Evolutionary conservation across 805 yeast species (phyloP), one percentile per base, ranked within the genome.

Genomic region (Cyberlindnera sargentensis): DNA sequence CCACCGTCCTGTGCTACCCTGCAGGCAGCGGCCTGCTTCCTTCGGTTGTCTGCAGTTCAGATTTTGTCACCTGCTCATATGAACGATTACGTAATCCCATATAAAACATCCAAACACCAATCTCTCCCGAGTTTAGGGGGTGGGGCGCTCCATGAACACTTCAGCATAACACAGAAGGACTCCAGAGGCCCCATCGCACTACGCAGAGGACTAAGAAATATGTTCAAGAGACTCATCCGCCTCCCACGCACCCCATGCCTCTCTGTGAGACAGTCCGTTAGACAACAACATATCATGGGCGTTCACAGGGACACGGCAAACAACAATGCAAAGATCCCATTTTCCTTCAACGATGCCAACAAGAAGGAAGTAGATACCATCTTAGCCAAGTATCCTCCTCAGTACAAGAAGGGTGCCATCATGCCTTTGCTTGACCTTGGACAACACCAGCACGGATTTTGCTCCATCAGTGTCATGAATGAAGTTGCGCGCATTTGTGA

Each of bases 381-480:
- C 57, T 72, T 86, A 42, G 76, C 83, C 56, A 84, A 84, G 68
- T 86, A 86, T 63, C 95, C 95, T 8, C 72, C 84, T 27, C 91
- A 86, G 61, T 86, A 87, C 66, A 86, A 85, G 62, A 87, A 87
- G 66, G 85, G 83, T 30, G 95, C 95, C 3, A 80, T 81, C 46
- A 87, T 86, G 95, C 95, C 95, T 8, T 72, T 86, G 47, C 73
- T 86, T 49, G 95, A 85, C 60, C 70, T 86, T 50, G 95, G 93
- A 34, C 95, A 86, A 68, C 83, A 95, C 57, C 95, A 86, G 65
- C 72, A 72, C 44, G 95, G 95, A 1, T 86, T 82, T 71, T 83
- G 93, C 36, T 84, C 95, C 34, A 83, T 86, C 54, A 73, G 87
- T 31, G 93, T 85, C 50, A 86, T 86, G 95, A 85, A 86, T 70